These are phyloP conservation scores for Lactarius evosmus DNA, from an alignment of 768 basidiomycete species.

Conservation along the genomic window DNA sequence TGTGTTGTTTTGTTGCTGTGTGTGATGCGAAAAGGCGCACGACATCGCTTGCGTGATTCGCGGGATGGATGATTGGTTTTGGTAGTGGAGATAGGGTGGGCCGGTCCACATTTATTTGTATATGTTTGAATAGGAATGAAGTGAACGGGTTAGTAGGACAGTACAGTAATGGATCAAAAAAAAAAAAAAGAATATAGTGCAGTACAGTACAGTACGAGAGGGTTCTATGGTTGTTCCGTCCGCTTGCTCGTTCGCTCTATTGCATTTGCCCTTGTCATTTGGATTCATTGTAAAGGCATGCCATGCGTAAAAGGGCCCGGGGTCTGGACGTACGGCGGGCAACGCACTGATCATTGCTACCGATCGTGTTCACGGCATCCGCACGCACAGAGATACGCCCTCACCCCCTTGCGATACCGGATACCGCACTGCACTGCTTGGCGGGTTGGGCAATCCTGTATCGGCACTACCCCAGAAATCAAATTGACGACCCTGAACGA, in stretches of 20 bases:
- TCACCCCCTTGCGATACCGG: neutral
- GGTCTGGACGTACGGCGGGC: neutral
- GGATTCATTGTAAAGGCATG: too few relatives aligned
- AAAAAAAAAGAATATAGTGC: too few relatives aligned
- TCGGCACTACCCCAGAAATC: neutral
- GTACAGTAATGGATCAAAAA: too few relatives aligned
- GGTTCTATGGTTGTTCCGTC: neutral
- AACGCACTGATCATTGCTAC: neutral
- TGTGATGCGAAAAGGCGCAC: too few relatives aligned
- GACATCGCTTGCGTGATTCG: slow-evolving; percentile 20
- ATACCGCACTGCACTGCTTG: too few relatives aligned
- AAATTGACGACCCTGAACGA: neutral
- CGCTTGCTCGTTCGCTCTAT: neutral
- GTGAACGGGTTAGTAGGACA: neutral
- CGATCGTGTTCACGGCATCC: neutral
- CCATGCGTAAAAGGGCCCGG: neutral
- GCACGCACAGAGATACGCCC: neutral
- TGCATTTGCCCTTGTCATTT: too few relatives aligned
- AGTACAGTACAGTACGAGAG: neutral
- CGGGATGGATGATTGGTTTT: slow-evolving; percentile 14
- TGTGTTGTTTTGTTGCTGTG: neutral
- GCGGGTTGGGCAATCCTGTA: too few relatives aligned
- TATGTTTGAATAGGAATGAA: neutral
- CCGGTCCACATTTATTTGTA: neutral
- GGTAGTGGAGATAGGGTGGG: slow-evolving; percentile 19